Percentiles rank a stretch among this genome's conserved stretches.
Conservation (phyloP, 148 eudicot genomes). For the Bassia scoparia region DNA sequence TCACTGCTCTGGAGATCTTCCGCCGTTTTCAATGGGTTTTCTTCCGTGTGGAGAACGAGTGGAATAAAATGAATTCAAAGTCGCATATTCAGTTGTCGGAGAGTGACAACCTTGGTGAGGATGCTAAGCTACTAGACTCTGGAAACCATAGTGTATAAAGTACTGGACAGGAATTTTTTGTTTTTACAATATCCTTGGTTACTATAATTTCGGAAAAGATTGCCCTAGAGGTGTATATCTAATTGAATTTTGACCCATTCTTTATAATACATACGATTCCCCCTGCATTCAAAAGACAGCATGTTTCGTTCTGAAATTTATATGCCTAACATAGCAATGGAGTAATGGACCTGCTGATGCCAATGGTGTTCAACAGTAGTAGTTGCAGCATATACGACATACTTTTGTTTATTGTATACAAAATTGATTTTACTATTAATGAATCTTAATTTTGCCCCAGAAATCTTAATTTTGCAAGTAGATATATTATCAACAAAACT, state of each 20-base stretch:
- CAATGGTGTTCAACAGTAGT: too few relatives aligned
- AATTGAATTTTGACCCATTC: slow-evolving; percentile 17
- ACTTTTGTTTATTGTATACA: too few relatives aligned
- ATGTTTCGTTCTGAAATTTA: neutral
- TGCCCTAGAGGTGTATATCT: slow-evolving; percentile 13
- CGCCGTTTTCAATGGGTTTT: slow-evolving; percentile 94
- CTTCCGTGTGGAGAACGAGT: slow-evolving; percentile 93
- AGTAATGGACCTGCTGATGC: too few relatives aligned
- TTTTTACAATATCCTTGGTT: neutral
- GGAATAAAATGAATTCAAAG: slow-evolving; percentile 75
- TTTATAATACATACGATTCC: neutral
- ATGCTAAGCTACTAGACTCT: slow-evolving; percentile 55
- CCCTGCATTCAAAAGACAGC: neutral
- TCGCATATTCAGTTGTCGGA: slow-evolving; percentile 49
- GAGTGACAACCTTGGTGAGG: slow-evolving; percentile 53
- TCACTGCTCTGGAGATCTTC: slow-evolving; percentile 77
- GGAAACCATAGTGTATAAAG: slow-evolving; percentile 54
- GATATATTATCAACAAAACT: too few relatives aligned
- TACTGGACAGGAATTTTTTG: neutral
- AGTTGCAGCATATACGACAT: too few relatives aligned
- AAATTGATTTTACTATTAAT: too few relatives aligned
- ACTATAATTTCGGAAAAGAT: neutral
- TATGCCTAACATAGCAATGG: too few relatives aligned
- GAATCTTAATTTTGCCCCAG: too few relatives aligned
- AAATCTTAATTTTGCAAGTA: too few relatives aligned